Percentiles rank a stretch among this genome's conserved stretches.
Conservation (phyloP, 345 rosid genomes). For the Excoecaria cochinchinensis region DNA sequence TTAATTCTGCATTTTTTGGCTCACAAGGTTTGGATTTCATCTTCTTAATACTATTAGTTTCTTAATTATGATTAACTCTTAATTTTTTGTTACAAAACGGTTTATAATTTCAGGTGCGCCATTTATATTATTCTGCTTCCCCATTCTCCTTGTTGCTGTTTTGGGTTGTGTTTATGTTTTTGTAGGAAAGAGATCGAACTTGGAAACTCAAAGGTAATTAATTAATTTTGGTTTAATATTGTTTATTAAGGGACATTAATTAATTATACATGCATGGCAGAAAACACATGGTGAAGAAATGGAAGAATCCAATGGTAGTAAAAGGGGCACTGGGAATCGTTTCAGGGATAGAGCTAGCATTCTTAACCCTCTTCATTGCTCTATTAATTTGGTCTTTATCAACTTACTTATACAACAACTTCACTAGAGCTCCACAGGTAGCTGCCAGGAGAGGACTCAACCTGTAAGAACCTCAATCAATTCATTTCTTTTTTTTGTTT, state of each 20-base stretch:
- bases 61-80: background rate
- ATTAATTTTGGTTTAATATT: too few species aligned
- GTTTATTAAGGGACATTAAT: background rate
- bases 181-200: background rate
- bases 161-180: constrained; percentile 26
- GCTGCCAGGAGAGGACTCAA: constrained; percentile 34
- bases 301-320: constrained; percentile 59
- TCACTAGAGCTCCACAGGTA: constrained; percentile 37
- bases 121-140: constrained; percentile 1
- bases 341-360: constrained; percentile 53
- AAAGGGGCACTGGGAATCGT: constrained; percentile 88
- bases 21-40: constrained; percentile 2
- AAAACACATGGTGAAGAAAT: constrained; percentile 7
- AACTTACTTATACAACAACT: constrained; percentile 39
- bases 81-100: too few species aligned
- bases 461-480: constrained; percentile 36
- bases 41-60: background rate
- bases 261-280: background rate
- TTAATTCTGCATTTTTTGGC: background rate
- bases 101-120: constrained; percentile 9
- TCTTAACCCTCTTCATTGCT: constrained; percentile 63
- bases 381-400: constrained; percentile 64
- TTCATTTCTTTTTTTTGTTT: too few species aligned
- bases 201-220: too few species aligned
- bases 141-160: constrained; percentile 21